Percentiles rank a stretch among this genome's conserved stretches.
Conservation (phyloP, 176 grass and related monocot genomes). For the Raddia guianensis region DNA sequence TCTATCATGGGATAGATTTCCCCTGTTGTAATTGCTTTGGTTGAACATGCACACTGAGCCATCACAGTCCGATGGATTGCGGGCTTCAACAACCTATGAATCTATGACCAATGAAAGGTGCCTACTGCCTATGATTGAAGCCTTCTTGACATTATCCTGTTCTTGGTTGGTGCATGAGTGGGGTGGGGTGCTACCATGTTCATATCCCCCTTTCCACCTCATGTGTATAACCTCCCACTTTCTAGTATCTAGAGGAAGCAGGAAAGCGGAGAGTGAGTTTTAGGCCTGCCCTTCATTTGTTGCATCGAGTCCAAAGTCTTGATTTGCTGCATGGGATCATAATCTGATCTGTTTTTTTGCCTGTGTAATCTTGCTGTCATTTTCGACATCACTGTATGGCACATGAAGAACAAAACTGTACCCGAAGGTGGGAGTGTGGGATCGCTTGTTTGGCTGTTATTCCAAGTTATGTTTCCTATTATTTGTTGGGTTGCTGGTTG, state of each 20-base stretch:
- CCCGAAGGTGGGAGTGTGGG: neutral
- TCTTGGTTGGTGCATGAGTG: conserved; percentile 39
- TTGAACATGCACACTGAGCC: conserved; percentile 1
- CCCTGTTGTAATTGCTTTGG: neutral
- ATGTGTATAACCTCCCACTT: conserved; percentile 15
- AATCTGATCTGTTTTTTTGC: neutral
- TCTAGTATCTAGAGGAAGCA: conserved; percentile 21
- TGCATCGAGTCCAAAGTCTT: conserved; percentile 13
- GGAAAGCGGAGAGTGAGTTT: neutral
- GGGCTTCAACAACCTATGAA: conserved; percentile 30
- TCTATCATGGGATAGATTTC: neutral
- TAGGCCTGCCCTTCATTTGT: conserved; percentile 1
- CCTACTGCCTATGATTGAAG: conserved; percentile 38
- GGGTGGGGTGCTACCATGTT: conserved; percentile 40
- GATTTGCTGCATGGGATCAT: conserved; percentile 3
- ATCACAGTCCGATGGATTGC: conserved; percentile 16
- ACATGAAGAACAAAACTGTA: neutral
- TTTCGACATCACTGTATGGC: neutral
- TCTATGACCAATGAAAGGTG: conserved; percentile 21
- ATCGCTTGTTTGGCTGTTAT: conserved; percentile 10
- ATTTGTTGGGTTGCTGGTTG: conserved; percentile 18
- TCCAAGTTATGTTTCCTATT: conserved; percentile 1
- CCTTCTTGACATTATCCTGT: conserved; percentile 29
- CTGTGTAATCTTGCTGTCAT: neutral
- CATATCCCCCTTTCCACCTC: conserved; percentile 24